These are phyloP conservation scores for Rhodotorula mucilaginosa DNA, from an alignment of 1,284 basidiomycete genomes.

Conservation along the genomic window DNA sequence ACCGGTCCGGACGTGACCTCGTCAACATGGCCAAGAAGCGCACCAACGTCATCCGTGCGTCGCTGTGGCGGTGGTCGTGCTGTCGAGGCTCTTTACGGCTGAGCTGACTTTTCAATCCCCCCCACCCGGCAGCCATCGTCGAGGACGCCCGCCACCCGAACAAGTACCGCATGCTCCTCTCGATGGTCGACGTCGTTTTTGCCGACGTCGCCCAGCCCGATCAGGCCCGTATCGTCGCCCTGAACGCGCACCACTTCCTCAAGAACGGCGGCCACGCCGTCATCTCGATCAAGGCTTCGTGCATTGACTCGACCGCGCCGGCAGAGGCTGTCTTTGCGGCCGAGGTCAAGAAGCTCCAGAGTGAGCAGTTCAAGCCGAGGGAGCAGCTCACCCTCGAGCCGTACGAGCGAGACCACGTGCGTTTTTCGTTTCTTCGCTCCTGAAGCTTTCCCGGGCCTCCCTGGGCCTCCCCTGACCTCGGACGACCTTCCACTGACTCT, in stretches of 20 bases:
- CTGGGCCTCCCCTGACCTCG: too few relatives aligned
- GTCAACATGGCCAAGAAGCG: conserved; percentile 99
- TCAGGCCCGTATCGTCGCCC: conserved; percentile 84
- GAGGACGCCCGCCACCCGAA: conserved; percentile 95
- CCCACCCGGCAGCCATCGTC: conserved; percentile 68
- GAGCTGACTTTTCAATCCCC: background rate
- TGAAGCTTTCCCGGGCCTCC: too few relatives aligned
- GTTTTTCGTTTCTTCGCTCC: background rate
- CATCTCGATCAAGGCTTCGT: conserved; percentile 99
- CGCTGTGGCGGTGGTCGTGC: too few relatives aligned
- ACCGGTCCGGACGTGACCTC: conserved; percentile 92
- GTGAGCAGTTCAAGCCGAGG: conserved; percentile 80
- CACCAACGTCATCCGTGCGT: conserved; percentile 94
- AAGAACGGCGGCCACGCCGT: conserved; percentile 90
- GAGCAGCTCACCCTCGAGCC: conserved; percentile 75
- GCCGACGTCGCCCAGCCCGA: conserved; percentile 98
- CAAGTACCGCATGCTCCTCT: conserved; percentile 91
- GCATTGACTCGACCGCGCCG: conserved; percentile 91
- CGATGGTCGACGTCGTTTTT: conserved; percentile 92
- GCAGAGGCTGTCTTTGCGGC: conserved; percentile 86
- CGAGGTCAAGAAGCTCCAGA: conserved; percentile 82
- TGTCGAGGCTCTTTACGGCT: too few relatives aligned
- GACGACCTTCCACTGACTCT: too few relatives aligned
- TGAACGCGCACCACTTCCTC: conserved; percentile 94
- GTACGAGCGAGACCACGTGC: conserved; percentile 45